phyloP scores from a whole-genome alignment of 495 filamentous ascomycete species.

The Penicillium taxi region DNA sequence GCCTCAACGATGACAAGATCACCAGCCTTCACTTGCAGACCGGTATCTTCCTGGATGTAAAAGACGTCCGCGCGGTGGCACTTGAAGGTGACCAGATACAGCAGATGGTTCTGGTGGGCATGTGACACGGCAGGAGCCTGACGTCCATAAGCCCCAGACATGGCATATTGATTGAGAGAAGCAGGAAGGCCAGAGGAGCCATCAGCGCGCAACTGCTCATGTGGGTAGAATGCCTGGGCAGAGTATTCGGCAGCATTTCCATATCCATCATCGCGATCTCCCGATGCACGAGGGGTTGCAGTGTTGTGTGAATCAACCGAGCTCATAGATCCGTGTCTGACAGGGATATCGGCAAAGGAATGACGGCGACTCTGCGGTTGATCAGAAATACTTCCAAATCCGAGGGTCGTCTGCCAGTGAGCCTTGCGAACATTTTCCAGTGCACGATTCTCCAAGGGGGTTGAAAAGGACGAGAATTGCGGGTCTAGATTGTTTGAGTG shows the following conservation, averaged over 20 bases:
- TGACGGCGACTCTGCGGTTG: conserved; percentile 83
- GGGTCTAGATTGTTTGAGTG: conserved; percentile 48
- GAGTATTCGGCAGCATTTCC: conserved; percentile 20
- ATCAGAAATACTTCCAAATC: conserved; percentile 63
- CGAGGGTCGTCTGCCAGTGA: conserved; percentile 82
- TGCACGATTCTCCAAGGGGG: conserved; percentile 59
- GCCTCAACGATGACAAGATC: conserved; percentile 97
- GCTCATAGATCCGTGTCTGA: conserved; percentile 60
- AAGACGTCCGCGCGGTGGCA: conserved; percentile 91
- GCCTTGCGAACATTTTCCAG: conserved; percentile 72
- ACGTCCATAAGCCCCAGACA: conserved; percentile 41
- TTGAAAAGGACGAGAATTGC: conserved; percentile 45
- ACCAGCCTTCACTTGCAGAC: conserved; percentile 78
- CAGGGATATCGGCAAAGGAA: conserved; percentile 86
- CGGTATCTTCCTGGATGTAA: conserved; percentile 91
- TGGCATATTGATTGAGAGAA: conserved; percentile 48
- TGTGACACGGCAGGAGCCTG: conserved; percentile 57
- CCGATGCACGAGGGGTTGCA: conserved; percentile 23
- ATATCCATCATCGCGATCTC: conserved; percentile 35
- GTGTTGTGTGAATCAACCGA: conserved; percentile 47
- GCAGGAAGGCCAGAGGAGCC: conserved; percentile 31
- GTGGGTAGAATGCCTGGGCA: conserved; percentile 45
- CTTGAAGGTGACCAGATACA: conserved; percentile 94
- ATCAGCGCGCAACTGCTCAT: conserved; percentile 37
- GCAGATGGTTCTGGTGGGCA: conserved; percentile 68